Evolutionary conservation across 2,329 filamentous ascomycete species (phyloP), one percentile per base, ranked within the genome.

Genomic region (Myotisia sp.): DNA sequence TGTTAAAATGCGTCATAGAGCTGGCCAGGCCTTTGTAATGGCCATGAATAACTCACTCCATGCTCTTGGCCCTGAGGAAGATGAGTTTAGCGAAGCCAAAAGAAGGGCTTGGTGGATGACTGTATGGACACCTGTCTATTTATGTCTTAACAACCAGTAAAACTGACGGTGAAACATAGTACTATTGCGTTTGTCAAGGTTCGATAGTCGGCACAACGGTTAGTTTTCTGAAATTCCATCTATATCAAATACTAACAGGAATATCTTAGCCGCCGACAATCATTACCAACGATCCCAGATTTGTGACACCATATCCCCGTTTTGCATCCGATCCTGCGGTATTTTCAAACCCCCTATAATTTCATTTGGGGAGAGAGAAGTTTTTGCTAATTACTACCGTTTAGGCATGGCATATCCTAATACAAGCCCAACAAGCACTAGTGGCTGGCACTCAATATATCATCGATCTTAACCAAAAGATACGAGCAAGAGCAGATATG

Each of bases 61-160:
- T 48, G 42, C 50, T 2, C 44, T 54, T 14, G 43, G 47, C 3
- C 48, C 46, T 8, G 49, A 54, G 18, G 47, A 52, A 24, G 49
- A 57, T 43, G 46, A 52, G 20, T 60, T 52, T 32, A 44, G 55
- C 4, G 60, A 64, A 42, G 59, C 58, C 26, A 53, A 49, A 34
- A 49, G 59, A 27, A 51, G 60, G 46, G 58, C 59, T 26, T 64
- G 60, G 60, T 64, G 60, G 60, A 64, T 64, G 60, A 63, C 58
- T 40, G 60, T 63, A 50, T 36, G 49, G 29, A 22, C 22, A 4
- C 17, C 10, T 14, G 18, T 16, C n/a, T 12, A 7, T 24, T 6
- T 9, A 18, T 13, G 12, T n/a, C 14, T 20, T 17, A 14, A 10
- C 37, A 32, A 26, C 35, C 26, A n/a, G n/a, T 8, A 8, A 13